Conservation (phyloP, 129 eudicot species). For the Calendula officinalis region DNA sequence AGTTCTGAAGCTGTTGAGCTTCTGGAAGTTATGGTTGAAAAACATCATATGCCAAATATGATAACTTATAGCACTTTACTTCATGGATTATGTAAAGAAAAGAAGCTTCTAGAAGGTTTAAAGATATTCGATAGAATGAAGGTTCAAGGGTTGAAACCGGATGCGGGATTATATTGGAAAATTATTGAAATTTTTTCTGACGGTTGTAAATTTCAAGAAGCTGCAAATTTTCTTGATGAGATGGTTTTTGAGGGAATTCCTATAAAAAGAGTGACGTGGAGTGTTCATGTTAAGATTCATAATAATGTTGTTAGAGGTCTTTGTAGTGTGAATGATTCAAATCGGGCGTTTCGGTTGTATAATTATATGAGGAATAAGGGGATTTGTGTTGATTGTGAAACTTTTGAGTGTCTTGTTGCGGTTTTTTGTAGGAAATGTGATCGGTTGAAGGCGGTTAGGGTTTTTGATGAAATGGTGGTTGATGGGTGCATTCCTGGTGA, state of each 20-base stretch:
- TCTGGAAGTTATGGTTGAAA: conserved; percentile 53
- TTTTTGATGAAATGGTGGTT: conserved; percentile 66
- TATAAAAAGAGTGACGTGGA: conserved; percentile 74
- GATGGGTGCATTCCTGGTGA: conserved; percentile 72
- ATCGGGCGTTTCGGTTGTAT: conserved; percentile 60
- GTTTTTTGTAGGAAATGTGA: conserved; percentile 57
- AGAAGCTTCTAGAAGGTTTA: conserved; percentile 49
- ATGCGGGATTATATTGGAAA: conserved; percentile 79
- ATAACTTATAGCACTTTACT: conserved; percentile 80
- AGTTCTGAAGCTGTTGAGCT: conserved; percentile 62
- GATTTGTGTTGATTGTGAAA: conserved; percentile 57
- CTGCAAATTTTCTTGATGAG: conserved; percentile 88
- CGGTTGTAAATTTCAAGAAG: conserved; percentile 50
- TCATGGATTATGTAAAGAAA: conserved; percentile 70
- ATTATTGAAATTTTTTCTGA: conserved; percentile 61
- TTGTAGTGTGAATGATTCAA: conserved; percentile 41
- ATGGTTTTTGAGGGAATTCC: conserved; percentile 68
- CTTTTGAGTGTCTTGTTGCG: conserved; percentile 45
- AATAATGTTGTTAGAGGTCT: conserved; percentile 68
- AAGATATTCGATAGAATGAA: conserved; percentile 86
- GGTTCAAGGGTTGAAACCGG: conserved; percentile 80
- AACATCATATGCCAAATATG: conserved; percentile 57
- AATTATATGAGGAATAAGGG: conserved; percentile 69
- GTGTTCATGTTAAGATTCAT: conserved; percentile 59
- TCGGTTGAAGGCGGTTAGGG: conserved; percentile 47